Conservation (phyloP, 148 eudicot species). For the Agrostemma githago region DNA sequence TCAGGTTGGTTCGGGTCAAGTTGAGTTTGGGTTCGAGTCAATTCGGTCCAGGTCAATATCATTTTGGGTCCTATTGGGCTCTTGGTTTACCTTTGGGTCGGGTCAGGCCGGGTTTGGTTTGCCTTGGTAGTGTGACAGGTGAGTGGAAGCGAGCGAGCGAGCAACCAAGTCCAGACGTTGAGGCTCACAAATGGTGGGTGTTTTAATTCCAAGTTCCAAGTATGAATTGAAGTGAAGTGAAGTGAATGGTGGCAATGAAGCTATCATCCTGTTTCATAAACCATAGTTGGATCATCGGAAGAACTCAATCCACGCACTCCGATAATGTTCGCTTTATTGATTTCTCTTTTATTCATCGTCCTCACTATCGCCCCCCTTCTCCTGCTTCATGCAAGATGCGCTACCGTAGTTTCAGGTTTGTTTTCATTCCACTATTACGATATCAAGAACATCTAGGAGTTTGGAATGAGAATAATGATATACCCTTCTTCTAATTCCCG, state of each 20-base stretch:
- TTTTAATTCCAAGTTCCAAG: too few relatives aligned
- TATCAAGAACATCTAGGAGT: background rate
- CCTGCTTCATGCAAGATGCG: slow-evolving; percentile 50
- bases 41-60: too few relatives aligned
- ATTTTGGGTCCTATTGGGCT: too few relatives aligned
- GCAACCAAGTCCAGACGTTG: too few relatives aligned
- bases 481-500: background rate
- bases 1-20: too few relatives aligned
- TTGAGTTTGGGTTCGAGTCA: too few relatives aligned
- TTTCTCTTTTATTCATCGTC: slow-evolving; percentile 15
- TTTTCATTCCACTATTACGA: background rate
- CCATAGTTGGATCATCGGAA: slow-evolving; percentile 5
- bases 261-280: slow-evolving; percentile 14
- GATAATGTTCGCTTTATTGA: slow-evolving; percentile 13
- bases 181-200: too few relatives aligned
- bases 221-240: too few relatives aligned
- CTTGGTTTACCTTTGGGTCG: too few relatives aligned
- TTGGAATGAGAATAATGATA: background rate
- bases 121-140: too few relatives aligned
- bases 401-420: slow-evolving; percentile 48
- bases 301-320: slow-evolving; percentile 8
- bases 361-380: background rate
- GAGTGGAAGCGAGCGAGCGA: too few relatives aligned
- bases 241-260: slow-evolving; percentile 18
- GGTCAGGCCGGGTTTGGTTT: too few relatives aligned